phyloP scores from a whole-genome alignment of 805 yeast species.

The Pichia phayaonensis region DNA sequence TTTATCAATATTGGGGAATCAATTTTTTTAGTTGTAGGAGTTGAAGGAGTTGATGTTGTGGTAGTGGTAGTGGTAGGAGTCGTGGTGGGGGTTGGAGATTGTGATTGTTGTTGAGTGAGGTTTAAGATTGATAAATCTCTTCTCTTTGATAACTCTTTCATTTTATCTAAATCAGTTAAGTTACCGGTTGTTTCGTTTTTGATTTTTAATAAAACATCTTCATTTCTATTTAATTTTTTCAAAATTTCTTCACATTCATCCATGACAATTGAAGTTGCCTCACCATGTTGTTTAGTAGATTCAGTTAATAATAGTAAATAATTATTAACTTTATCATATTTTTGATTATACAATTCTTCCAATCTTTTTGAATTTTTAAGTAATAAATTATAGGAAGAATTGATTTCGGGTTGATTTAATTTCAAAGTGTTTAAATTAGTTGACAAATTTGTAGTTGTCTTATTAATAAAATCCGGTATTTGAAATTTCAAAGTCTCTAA shows the following conservation, averaged over 20 bases:
- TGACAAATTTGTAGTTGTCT: slow-evolving; percentile 29
- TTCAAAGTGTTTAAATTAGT: slow-evolving; percentile 32
- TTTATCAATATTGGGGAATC: neutral
- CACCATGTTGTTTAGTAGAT: slow-evolving; percentile 41
- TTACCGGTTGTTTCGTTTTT: slow-evolving; percentile 9
- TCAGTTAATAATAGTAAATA: slow-evolving; percentile 37
- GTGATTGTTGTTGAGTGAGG: neutral
- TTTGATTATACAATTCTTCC: slow-evolving; percentile 41
- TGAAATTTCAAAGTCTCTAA: slow-evolving; percentile 31
- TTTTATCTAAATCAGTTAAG: slow-evolving; percentile 5
- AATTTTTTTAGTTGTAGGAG: neutral
- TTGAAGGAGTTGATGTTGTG: too few relatives aligned
- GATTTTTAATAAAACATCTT: slow-evolving; percentile 16
- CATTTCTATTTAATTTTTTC: slow-evolving; percentile 23
- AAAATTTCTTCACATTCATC: slow-evolving; percentile 41
- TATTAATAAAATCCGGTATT: slow-evolving; percentile 32
- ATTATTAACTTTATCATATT: slow-evolving; percentile 37
- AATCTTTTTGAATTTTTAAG: slow-evolving; percentile 39
- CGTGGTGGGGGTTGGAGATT: too few relatives aligned
- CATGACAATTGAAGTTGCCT: slow-evolving; percentile 37
- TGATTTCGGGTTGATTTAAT: slow-evolving; percentile 42
- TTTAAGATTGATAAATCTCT: slow-evolving; percentile 11
- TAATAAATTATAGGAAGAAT: slow-evolving; percentile 41
- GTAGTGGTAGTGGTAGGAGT: too few relatives aligned
- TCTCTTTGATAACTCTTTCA: slow-evolving; percentile 9